phyloP scores from a whole-genome alignment of 768 basidiomycete genomes.

The Suillus hirtellus region DNA sequence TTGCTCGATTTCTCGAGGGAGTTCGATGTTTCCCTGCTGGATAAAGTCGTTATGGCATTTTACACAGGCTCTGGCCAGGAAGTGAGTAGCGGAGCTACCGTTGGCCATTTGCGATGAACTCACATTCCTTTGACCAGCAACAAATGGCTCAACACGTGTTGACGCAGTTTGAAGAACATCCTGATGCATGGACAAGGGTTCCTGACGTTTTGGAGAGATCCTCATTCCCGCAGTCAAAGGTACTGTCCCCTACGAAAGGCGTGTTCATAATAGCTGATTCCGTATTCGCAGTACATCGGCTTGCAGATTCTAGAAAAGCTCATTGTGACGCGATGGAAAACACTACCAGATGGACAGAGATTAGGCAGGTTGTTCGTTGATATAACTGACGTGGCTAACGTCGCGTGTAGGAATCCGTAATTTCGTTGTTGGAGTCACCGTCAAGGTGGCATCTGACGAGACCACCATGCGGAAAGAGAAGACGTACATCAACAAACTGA shows the following conservation, averaged over 20 bases:
- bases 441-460: slow-evolving; percentile 94
- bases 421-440: slow-evolving; percentile 91
- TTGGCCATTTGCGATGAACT: slow-evolving; percentile 12
- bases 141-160: slow-evolving; percentile 91
- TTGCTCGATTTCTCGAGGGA: slow-evolving; percentile 93
- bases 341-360: slow-evolving; percentile 89
- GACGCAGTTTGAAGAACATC: slow-evolving; percentile 95
- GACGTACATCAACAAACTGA: slow-evolving; percentile 94
- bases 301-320: slow-evolving; percentile 96
- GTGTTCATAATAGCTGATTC: slow-evolving; percentile 14
- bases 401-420: slow-evolving; percentile 79
- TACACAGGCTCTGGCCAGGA: slow-evolving; percentile 84
- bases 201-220: slow-evolving; percentile 90
- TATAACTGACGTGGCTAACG: slow-evolving; percentile 15
- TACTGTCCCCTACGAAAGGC: slow-evolving; percentile 23
- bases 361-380: slow-evolving; percentile 54
- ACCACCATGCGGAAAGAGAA: slow-evolving; percentile 86
- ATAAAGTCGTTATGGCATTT: slow-evolving; percentile 91
- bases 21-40: slow-evolving; percentile 90
- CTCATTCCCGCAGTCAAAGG: slow-evolving; percentile 85
- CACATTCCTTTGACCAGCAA: slow-evolving; percentile 57
- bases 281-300: slow-evolving; percentile 77
- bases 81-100: slow-evolving; percentile 42
- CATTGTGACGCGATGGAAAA: slow-evolving; percentile 94
- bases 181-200: slow-evolving; percentile 96